Percentiles rank a stretch among this genome's conserved stretches.
Evolutionary conservation across 2,329 filamentous ascomycete species (phyloP).

Genomic region (Fusarium guadeloupense): DNA sequence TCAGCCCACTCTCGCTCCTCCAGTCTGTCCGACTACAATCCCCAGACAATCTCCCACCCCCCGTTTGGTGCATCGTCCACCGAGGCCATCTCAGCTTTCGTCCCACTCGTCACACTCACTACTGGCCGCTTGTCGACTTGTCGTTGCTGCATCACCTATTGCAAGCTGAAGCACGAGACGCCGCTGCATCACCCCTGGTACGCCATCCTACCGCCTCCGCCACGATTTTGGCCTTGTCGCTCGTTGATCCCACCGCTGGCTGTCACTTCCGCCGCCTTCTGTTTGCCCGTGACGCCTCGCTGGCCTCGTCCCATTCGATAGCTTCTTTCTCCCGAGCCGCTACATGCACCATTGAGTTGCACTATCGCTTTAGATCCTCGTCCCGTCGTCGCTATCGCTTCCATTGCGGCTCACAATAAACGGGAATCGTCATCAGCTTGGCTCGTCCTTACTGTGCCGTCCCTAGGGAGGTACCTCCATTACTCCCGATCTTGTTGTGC

Average conservation of each 20-base stretch:
- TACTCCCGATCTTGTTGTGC: conserved; percentile 33
- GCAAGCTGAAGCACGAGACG: conserved; percentile 35
- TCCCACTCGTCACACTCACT: conserved; percentile 44
- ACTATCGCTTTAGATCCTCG: conserved; percentile 15
- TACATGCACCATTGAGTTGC: conserved; percentile 40
- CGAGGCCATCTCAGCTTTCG: conserved; percentile 44
- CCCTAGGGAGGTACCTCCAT: conserved; percentile 42
- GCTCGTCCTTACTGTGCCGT: conserved; percentile 29
- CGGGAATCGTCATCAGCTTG: conserved; percentile 32
- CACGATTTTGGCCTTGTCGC: conserved; percentile 38
- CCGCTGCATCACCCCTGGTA: conserved; percentile 38
- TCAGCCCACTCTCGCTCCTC: conserved; percentile 33
- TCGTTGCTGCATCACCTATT: conserved; percentile 36
- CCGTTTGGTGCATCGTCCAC: conserved; percentile 39
- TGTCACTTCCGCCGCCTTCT: conserved; percentile 32
- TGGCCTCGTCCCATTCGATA: conserved; percentile 35
- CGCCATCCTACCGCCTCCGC: conserved; percentile 39
- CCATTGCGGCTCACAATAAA: conserved; percentile 32
- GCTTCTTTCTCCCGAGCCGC: conserved; percentile 24
- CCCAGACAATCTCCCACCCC: conserved; percentile 39
- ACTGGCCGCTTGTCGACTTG: conserved; percentile 32
- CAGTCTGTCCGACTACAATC: conserved; percentile 36
- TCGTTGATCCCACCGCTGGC: conserved; percentile 37
- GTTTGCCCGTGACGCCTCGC: conserved; percentile 26
- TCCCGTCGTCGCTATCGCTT: conserved; percentile 13